Evolutionary conservation across 2,329 filamentous ascomycete species (phyloP).

Genomic region (Aureobasidium sp.): DNA sequence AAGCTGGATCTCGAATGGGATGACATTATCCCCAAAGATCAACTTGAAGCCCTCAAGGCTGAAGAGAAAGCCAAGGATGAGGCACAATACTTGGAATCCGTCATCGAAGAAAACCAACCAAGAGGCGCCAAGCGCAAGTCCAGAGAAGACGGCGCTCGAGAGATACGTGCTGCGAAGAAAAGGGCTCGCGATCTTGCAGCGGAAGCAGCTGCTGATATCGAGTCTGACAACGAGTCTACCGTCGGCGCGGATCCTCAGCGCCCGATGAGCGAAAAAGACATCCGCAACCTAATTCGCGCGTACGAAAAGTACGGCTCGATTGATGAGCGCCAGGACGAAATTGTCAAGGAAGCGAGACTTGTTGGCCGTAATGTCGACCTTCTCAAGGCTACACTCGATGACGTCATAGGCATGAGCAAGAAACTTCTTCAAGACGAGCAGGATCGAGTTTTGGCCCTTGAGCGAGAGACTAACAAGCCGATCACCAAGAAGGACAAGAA

Average conservation of each 20-base stretch:
- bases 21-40: constrained; percentile 91
- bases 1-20: constrained; percentile 97
- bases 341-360: constrained; percentile 80
- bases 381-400: constrained; percentile 66
- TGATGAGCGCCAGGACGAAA: constrained; percentile 78
- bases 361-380: constrained; percentile 75
- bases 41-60: constrained; percentile 80
- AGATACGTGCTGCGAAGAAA: constrained; percentile 64
- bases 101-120: constrained; percentile 79
- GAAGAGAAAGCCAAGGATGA: constrained; percentile 81
- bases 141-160: constrained; percentile 56
- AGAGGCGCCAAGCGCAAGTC: constrained; percentile 55
- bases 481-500: constrained; percentile 97
- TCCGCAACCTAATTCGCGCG: constrained; percentile 81
- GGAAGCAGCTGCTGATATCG: constrained; percentile 53
- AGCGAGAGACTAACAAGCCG: constrained; percentile 66
- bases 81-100: constrained; percentile 71
- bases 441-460: constrained; percentile 54
- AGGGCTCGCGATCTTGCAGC: constrained; percentile 61
- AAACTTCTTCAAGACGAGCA: constrained; percentile 67
- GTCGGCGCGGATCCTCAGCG: constrained; percentile 70
- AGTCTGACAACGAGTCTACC: constrained; percentile 37
- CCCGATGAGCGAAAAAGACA: constrained; percentile 88
- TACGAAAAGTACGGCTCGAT: constrained; percentile 88
- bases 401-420: constrained; percentile 68